These are phyloP conservation scores for Kernera saxatilis DNA, from an alignment of 345 rosid species.

Conservation along the genomic window DNA sequence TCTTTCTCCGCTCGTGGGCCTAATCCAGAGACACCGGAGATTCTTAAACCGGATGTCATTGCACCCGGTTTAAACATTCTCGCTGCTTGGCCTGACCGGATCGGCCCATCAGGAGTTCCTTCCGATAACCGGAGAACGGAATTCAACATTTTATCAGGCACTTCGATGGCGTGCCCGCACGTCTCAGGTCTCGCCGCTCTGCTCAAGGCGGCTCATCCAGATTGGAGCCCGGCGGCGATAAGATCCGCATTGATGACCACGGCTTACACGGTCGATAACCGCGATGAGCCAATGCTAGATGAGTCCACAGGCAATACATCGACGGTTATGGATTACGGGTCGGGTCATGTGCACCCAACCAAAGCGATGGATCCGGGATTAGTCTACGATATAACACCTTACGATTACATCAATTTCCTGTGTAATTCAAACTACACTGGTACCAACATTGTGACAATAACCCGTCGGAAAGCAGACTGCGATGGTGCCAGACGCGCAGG, in stretches of 20 bases:
- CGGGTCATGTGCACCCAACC: conserved; percentile 88
- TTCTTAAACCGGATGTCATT: conserved; percentile 79
- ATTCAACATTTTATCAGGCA: conserved; percentile 85
- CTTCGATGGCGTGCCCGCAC: conserved; percentile 98
- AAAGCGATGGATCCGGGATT: conserved; percentile 86
- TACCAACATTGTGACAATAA: conserved; percentile 53
- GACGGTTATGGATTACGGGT: conserved; percentile 63
- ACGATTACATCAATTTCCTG: conserved; percentile 69
- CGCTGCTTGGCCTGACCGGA: conserved; percentile 89
- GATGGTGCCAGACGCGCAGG: conserved; percentile 61
- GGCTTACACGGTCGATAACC: conserved; percentile 59
- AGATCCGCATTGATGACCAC: conserved; percentile 91
- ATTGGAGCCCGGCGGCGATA: conserved; percentile 85
- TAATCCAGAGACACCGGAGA: conserved; percentile 70
- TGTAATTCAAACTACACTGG: conserved; percentile 75
- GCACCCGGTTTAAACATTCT: conserved; percentile 93
- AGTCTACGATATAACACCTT: conserved; percentile 55
- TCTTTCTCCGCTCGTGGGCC: conserved; percentile 89
- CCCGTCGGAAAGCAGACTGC: conserved; percentile 61
- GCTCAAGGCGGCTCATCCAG: conserved; percentile 85
- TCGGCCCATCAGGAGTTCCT: conserved; percentile 65
- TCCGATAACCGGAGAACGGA: conserved; percentile 62
- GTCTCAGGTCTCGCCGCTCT: conserved; percentile 84
- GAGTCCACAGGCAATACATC: conserved; percentile 76
- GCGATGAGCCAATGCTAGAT: conserved; percentile 58